A percentile compares a stretch with the other conserved stretches of the same genome.
Evolutionary conservation across 2,329 filamentous ascomycete species (phyloP).

Genomic region (Aureobasidium zeae): DNA sequence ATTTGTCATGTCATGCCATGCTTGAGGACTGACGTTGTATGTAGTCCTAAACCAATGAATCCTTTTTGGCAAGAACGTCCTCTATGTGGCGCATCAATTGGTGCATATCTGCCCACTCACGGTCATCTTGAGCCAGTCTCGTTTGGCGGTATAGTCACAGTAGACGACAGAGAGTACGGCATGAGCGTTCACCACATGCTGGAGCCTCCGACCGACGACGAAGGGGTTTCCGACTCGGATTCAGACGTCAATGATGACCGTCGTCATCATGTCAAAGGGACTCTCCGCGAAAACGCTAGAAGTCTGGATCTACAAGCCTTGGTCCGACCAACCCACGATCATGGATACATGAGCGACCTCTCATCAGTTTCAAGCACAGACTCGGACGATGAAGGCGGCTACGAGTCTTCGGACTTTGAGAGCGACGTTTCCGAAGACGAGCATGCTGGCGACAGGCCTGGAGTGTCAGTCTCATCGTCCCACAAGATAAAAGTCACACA

Average conservation of each 20-base stretch:
- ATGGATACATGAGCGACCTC: conserved; percentile 27
- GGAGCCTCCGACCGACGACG: conserved; percentile 51
- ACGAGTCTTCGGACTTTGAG: conserved; percentile 31
- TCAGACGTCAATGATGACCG: conserved; percentile 39
- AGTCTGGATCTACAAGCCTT: too few species aligned
- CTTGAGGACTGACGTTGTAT: conserved; percentile 12
- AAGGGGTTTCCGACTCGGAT: conserved; percentile 38
- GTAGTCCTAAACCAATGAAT: conserved; percentile 38
- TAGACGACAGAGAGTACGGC: conserved; percentile 71
- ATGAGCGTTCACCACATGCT: conserved; percentile 98
- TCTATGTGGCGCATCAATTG: conserved; percentile 81
- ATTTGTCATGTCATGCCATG: conserved; percentile 3
- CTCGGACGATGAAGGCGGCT: conserved; percentile 46
- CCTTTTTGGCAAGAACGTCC: conserved; percentile 70
- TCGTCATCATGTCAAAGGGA: too few species aligned
- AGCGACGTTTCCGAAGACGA: conserved; percentile 22
- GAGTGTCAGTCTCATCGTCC: conserved; percentile 64
- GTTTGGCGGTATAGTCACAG: conserved; percentile 75
- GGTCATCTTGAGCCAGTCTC: conserved; percentile 84
- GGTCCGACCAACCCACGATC: too few species aligned
- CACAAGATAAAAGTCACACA: conserved; percentile 79
- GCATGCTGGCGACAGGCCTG: conserved; percentile 59
- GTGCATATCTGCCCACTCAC: conserved; percentile 68
- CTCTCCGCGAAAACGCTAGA: too few species aligned
- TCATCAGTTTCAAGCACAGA: conserved; percentile 24